These are phyloP conservation scores for Protostelium mycophagum DNA, from an alignment of 78 protist genomes.

Conservation along the genomic window DNA sequence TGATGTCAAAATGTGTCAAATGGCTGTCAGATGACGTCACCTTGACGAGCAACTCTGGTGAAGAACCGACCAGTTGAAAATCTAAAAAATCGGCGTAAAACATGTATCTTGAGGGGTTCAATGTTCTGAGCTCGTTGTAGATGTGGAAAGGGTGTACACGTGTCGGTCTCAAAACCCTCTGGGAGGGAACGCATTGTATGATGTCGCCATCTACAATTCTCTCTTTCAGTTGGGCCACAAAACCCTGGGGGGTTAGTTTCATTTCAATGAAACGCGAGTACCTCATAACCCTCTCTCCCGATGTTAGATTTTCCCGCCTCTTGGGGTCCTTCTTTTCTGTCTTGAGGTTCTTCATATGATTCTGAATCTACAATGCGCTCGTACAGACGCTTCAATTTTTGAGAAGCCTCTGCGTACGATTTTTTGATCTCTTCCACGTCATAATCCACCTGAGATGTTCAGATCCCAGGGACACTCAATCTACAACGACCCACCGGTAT, in stretches of 20 bases:
- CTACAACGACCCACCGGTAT: background rate
- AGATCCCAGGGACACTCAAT: slow-evolving; percentile 7
- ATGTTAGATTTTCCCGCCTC: slow-evolving; percentile 4
- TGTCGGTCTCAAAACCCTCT: slow-evolving; percentile 18
- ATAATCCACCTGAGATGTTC: background rate
- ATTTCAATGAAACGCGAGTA: background rate
- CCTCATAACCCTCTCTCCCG: slow-evolving; percentile 22
- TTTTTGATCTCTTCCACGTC: background rate
- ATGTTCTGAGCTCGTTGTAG: slow-evolving; percentile 44
- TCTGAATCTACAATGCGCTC: background rate
- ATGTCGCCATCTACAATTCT: slow-evolving; percentile 50
- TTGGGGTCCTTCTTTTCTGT: background rate
- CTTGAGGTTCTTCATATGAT: background rate
- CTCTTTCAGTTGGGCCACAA: slow-evolving; percentile 30
- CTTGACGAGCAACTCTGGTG: slow-evolving; percentile 54
- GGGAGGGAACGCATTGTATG: slow-evolving; percentile 62
- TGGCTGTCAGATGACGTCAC: background rate
- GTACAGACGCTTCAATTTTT: background rate
- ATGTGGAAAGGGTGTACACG: slow-evolving; percentile 49
- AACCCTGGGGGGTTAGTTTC: background rate
- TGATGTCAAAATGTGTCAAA: background rate
- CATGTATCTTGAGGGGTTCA: slow-evolving; percentile 72
- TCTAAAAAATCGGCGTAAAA: slow-evolving; percentile 38
- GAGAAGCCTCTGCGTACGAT: background rate
- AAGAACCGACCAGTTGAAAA: slow-evolving; percentile 59